These are phyloP conservation scores for Hypoxylon sp. DNA, from an alignment of 2,329 filamentous ascomycete genomes.

Conservation along the genomic window DNA sequence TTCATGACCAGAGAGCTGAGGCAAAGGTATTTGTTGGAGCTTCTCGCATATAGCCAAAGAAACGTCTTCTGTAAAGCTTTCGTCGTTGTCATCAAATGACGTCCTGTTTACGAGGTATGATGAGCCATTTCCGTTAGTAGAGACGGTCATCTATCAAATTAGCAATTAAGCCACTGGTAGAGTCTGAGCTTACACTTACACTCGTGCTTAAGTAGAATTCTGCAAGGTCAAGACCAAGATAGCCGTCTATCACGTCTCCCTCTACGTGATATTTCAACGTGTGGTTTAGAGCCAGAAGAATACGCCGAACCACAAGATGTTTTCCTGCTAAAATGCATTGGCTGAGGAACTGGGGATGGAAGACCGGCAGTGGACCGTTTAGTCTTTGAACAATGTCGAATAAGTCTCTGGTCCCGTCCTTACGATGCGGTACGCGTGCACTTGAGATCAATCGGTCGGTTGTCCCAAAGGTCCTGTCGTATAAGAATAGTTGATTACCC, in stretches of 20 bases:
- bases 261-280: slow-evolving; percentile 84
- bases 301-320: slow-evolving; percentile 71
- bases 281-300: slow-evolving; percentile 76
- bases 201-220: slow-evolving; percentile 60
- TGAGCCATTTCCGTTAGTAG: slow-evolving; percentile 41
- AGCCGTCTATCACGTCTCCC: slow-evolving; percentile 81
- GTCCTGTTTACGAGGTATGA: slow-evolving; percentile 51
- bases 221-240: slow-evolving; percentile 72
- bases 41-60: slow-evolving; percentile 78
- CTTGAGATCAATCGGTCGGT: slow-evolving; percentile 66
- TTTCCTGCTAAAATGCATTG: slow-evolving; percentile 89
- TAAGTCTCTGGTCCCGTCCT: slow-evolving; percentile 68
- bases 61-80: slow-evolving; percentile 74
- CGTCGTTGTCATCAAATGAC: slow-evolving; percentile 62
- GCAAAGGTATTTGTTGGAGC: slow-evolving; percentile 76
- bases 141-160: slow-evolving; percentile 32
- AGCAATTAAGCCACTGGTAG: slow-evolving; percentile 5
- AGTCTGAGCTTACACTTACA: slow-evolving; percentile 42
- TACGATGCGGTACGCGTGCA: slow-evolving; percentile 57
- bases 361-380: slow-evolving; percentile 87
- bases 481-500: slow-evolving; percentile 89
- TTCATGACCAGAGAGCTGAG: slow-evolving; percentile 83
- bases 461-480: slow-evolving; percentile 77
- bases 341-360: slow-evolving; percentile 89
- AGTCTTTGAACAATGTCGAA: slow-evolving; percentile 84